A percentile compares a stretch with the other conserved stretches of the same genome.
Evolutionary conservation across 176 grass and related monocot genomes (phyloP).

Genomic region (Oryza nivara): DNA sequence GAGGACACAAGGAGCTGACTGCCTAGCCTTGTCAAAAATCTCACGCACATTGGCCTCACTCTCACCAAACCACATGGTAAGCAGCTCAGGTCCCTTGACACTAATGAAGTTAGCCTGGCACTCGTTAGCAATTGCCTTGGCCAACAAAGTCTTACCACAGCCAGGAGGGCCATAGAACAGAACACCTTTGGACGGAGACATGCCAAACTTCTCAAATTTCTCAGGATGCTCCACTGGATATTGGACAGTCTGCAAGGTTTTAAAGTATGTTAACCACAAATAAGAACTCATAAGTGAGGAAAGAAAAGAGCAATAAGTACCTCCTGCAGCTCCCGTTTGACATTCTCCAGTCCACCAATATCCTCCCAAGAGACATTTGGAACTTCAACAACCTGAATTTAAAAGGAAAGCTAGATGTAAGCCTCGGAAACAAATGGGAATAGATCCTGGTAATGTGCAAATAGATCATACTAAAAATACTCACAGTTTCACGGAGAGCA

Average conservation of each 20-base stretch:
- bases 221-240: conserved; percentile 95
- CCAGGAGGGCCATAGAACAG: conserved; percentile 92
- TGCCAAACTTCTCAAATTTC: conserved; percentile 96
- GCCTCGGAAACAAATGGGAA: conserved; percentile 19
- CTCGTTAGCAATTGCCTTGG: conserved; percentile 94
- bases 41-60: conserved; percentile 92
- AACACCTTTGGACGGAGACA: conserved; percentile 93
- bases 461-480: not conserved
- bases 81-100: conserved; percentile 85
- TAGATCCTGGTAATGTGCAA: not conserved
- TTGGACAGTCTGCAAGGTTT: conserved; percentile 76
- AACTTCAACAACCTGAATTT: conserved; percentile 66
- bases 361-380: conserved; percentile 73
- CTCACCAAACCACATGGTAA: conserved; percentile 99
- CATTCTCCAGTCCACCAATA: conserved; percentile 74
- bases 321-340: conserved; percentile 80
- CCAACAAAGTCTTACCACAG: conserved; percentile 87
- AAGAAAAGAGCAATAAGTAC: conserved; percentile 35
- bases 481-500: conserved; percentile 86
- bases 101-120: conserved; percentile 96
- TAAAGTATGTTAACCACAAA: conserved; percentile 3
- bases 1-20: conserved; percentile 80
- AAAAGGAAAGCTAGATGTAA: conserved; percentile 17
- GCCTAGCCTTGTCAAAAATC: conserved; percentile 87
- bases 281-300: not conserved